These are phyloP conservation scores for Candida sphagnicola DNA, from an alignment of 805 yeast genomes.

Conservation along the genomic window DNA sequence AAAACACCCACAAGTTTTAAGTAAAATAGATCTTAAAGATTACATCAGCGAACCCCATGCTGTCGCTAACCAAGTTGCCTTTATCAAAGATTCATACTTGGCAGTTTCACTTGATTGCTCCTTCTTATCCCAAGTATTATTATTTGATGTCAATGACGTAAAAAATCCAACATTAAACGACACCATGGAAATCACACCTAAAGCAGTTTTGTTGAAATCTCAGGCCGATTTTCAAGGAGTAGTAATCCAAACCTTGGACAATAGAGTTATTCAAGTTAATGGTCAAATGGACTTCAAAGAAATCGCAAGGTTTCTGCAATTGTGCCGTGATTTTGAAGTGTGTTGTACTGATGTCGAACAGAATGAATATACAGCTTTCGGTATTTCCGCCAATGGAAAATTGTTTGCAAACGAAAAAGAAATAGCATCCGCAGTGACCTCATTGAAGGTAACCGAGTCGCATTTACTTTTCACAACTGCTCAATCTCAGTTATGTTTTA, in stretches of 20 bases:
- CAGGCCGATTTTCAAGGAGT: conserved; percentile 48
- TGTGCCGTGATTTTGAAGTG: conserved; percentile 58
- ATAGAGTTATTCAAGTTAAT: conserved; percentile 45
- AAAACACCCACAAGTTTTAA: conserved; percentile 40
- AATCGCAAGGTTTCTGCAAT: conserved; percentile 58
- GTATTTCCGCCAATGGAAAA: conserved; percentile 72
- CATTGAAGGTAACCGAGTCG: conserved; percentile 66
- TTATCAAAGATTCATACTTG: conserved; percentile 46
- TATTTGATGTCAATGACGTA: conserved; percentile 44
- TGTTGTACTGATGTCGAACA: conserved; percentile 25
- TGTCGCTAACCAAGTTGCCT: conserved; percentile 59
- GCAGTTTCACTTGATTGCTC: conserved; percentile 60
- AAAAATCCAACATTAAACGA: conserved; percentile 37
- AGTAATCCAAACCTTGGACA: conserved; percentile 61
- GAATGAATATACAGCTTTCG: conserved; percentile 49
- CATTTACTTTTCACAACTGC: conserved; percentile 84
- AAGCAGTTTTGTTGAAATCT: conserved; percentile 54
- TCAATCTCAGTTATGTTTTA: conserved; percentile 75
- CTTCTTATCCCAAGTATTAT: conserved; percentile 45
- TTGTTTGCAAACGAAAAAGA: conserved; percentile 59
- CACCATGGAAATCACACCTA: conserved; percentile 43
- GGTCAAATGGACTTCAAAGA: conserved; percentile 24
- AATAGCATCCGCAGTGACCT: conserved; percentile 74
- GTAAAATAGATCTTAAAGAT: conserved; percentile 26
- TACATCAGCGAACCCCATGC: conserved; percentile 39